Evolutionary conservation across 371 early-diverging fungal species (phyloP).

Genomic region (Choanephora cucurbitarum): DNA sequence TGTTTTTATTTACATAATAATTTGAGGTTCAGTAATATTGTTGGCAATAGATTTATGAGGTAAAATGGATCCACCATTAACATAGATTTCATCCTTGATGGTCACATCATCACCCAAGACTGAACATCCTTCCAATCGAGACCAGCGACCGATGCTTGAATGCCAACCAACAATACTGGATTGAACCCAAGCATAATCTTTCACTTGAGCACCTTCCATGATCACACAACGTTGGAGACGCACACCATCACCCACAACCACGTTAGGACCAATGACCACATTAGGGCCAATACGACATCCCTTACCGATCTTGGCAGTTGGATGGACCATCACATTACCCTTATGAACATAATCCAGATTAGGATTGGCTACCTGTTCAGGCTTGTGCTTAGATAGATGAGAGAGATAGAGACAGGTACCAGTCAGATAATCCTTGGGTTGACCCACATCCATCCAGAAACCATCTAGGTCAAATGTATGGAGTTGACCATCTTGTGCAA

Average conservation of each 20-base stretch:
- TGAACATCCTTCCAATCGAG: conserved; percentile 90
- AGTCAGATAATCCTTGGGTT: conserved; percentile 98
- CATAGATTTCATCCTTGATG: conserved; percentile 88
- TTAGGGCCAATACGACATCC: conserved; percentile 96
- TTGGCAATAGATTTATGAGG: conserved; percentile 92
- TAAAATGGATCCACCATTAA: conserved; percentile 93
- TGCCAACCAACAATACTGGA: conserved; percentile 98
- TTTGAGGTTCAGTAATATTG: conserved; percentile 92
- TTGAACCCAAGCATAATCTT: conserved; percentile 91
- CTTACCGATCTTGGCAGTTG: conserved; percentile 90
- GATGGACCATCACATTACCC: conserved; percentile 91
- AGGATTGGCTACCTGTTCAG: conserved; percentile 73
- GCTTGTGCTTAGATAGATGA: conserved; percentile 75
- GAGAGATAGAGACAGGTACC: conserved; percentile 95
- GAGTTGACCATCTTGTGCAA: conserved; percentile 88
- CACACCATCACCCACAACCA: conserved; percentile 95
- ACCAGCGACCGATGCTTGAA: conserved; percentile 93
- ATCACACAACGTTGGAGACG: conserved; percentile 90
- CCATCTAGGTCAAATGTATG: conserved; percentile 95
- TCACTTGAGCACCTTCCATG: conserved; percentile 87
- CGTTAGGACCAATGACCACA: conserved; percentile 93
- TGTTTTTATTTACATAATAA: conserved; percentile 84
- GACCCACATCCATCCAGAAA: conserved; percentile 99
- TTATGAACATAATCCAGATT: conserved; percentile 68
- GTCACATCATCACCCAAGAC: conserved; percentile 97